These are phyloP conservation scores for Phytophthora sp. DNA, from an alignment of 352 stramenopile genomes.

Conservation along the genomic window DNA sequence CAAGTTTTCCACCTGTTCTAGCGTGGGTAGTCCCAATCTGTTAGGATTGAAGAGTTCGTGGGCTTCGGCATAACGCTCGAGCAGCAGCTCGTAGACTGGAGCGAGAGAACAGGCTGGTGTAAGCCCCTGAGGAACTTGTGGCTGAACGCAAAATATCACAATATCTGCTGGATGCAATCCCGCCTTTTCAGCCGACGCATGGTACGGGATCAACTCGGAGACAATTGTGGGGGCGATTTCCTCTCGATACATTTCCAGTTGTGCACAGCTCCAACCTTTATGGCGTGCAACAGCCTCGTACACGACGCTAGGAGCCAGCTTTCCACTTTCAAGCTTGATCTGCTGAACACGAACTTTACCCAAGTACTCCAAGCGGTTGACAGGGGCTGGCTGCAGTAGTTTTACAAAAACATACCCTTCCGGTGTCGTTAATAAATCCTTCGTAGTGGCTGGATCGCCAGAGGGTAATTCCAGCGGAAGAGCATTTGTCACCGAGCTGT, in stretches of 20 bases:
- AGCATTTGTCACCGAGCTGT: constrained; percentile 37
- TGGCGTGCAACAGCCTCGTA: constrained; percentile 56
- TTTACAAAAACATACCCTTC: constrained; percentile 58
- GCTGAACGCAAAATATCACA: constrained; percentile 55
- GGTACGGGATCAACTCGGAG: constrained; percentile 54
- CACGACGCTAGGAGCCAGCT: constrained; percentile 41
- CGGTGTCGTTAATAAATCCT: constrained; percentile 8
- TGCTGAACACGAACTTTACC: constrained; percentile 60
- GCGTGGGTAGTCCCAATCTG: constrained; percentile 39
- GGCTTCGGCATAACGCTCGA: constrained; percentile 48
- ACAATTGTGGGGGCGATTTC: constrained; percentile 73
- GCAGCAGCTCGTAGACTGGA: constrained; percentile 35
- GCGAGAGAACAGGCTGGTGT: background rate
- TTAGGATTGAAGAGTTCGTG: constrained; percentile 37
- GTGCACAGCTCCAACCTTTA: constrained; percentile 46
- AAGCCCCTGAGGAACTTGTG: constrained; percentile 18
- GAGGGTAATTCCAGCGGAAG: constrained; percentile 37
- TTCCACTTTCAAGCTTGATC: constrained; percentile 2
- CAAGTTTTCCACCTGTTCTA: constrained; percentile 68
- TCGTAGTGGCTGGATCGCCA: background rate
- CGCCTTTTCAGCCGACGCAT: constrained; percentile 21
- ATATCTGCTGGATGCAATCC: constrained; percentile 63
- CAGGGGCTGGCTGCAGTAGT: constrained; percentile 35
- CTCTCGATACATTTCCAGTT: constrained; percentile 74
- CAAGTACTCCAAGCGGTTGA: constrained; percentile 31